Evolutionary conservation across 148 eudicot species (phyloP).

Genomic region (Fagopyrum homotropicum): DNA sequence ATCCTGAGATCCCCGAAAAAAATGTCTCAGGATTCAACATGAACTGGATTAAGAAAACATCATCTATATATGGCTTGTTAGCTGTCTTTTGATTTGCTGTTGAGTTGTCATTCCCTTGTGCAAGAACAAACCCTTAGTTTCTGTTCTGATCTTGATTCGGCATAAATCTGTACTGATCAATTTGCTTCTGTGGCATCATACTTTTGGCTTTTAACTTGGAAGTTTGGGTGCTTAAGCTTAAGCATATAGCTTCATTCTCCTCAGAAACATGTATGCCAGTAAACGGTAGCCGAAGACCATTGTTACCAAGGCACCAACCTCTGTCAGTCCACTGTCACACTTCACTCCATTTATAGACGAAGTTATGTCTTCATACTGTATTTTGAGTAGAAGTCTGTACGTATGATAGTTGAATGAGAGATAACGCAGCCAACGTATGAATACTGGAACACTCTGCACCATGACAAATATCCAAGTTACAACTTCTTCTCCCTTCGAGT

Average conservation of each 20-base stretch:
- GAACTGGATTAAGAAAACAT: neutral
- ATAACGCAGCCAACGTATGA: slow-evolving; percentile 78
- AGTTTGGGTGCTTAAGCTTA: slow-evolving; percentile 5
- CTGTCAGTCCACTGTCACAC: slow-evolving; percentile 29
- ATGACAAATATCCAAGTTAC: slow-evolving; percentile 4
- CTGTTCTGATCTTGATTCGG: neutral
- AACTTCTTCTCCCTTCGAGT: neutral
- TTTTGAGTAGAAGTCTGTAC: slow-evolving; percentile 85
- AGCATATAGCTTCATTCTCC: slow-evolving; percentile 32
- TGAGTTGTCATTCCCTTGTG: neutral
- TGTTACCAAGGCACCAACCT: slow-evolving; percentile 30
- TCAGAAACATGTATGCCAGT: slow-evolving; percentile 33
- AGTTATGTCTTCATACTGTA: slow-evolving; percentile 49
- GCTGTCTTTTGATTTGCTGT: neutral
- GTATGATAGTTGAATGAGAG: slow-evolving; percentile 92
- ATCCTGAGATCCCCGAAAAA: neutral
- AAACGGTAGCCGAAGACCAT: slow-evolving; percentile 49
- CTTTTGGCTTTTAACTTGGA: neutral
- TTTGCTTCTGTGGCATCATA: neutral
- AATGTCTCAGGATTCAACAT: neutral
- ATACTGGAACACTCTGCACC: slow-evolving; percentile 70
- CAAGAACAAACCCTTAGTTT: neutral
- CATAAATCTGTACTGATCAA: neutral
- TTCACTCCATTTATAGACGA: slow-evolving; percentile 17
- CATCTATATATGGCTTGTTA: neutral